Percentiles rank a stretch among this genome's conserved stretches.
phyloP scores from a whole-genome alignment of 306 rosid species.

The Rosa rugosa region DNA sequence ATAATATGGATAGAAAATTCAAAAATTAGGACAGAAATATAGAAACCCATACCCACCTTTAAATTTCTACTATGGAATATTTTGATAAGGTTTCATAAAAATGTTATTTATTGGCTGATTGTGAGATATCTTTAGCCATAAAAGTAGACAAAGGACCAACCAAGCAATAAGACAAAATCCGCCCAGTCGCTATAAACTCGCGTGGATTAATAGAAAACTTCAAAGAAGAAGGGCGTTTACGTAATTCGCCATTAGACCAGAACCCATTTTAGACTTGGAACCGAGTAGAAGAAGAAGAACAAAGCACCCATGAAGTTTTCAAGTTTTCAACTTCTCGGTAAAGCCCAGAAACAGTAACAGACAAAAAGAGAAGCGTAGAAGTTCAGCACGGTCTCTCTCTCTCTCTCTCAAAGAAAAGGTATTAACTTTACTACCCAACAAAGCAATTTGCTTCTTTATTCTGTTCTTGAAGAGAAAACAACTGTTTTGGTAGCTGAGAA shows the following conservation, averaged over 20 bases:
- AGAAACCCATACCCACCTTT: too few species aligned
- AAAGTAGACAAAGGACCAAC: background rate
- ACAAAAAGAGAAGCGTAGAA: background rate
- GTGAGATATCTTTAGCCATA: background rate
- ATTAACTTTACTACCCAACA: background rate
- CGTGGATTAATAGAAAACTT: background rate
- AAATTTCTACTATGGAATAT: background rate
- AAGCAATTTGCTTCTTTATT: background rate
- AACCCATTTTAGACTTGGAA: background rate
- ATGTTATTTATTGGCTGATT: too few species aligned
- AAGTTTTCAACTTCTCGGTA: constrained; percentile 2
- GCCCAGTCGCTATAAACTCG: background rate
- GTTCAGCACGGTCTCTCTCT: constrained; percentile 2
- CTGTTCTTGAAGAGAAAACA: background rate
- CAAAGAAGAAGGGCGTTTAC: background rate
- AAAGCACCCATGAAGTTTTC: background rate
- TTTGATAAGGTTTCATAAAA: background rate
- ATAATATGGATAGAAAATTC: too few species aligned
- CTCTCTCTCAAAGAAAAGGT: constrained; percentile 12
- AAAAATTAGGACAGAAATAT: background rate
- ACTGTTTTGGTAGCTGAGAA: constrained; percentile 26
- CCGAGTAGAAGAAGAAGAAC: background rate
- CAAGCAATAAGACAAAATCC: background rate
- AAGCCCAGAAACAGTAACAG: background rate
- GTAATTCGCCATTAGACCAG: background rate